These are phyloP conservation scores for Marsdenia floribunda DNA, from an alignment of 257 asterid species.

Conservation along the genomic window DNA sequence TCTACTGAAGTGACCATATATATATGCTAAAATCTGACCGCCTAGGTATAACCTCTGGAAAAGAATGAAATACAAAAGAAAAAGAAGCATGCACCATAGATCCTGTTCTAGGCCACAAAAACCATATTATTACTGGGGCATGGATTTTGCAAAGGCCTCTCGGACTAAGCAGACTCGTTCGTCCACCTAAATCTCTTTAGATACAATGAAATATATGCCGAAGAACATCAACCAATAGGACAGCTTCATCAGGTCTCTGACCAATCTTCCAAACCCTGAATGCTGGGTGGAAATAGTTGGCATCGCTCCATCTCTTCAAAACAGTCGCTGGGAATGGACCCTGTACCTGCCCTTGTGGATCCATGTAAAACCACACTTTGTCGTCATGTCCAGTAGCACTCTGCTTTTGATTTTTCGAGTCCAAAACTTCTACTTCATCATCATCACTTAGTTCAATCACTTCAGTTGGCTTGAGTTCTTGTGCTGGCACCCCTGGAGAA, in stretches of 20 bases:
- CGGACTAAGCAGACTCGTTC: background rate
- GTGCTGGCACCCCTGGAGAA: slow-evolving; percentile 1
- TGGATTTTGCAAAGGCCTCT: background rate
- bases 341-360: slow-evolving; percentile 55
- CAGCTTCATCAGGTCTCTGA: slow-evolving; percentile 29
- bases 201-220: slow-evolving; percentile 19
- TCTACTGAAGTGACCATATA: background rate
- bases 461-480: background rate
- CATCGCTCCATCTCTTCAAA: slow-evolving; percentile 51
- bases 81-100: background rate
- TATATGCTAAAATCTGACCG: background rate
- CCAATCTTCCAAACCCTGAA: slow-evolving; percentile 61
- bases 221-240: slow-evolving; percentile 43
- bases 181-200: background rate
- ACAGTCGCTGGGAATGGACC: slow-evolving; percentile 58
- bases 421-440: slow-evolving; percentile 39
- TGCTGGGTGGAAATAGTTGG: slow-evolving; percentile 36
- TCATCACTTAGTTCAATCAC: slow-evolving; percentile 64
- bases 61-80: background rate
- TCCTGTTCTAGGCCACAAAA: background rate
- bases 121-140: background rate
- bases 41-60: background rate
- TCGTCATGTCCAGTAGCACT: slow-evolving; percentile 7
- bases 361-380: slow-evolving; percentile 50
- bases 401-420: slow-evolving; percentile 8